These are phyloP conservation scores for Escovopsis sp. DNA, from an alignment of 2,329 filamentous ascomycete species.

Conservation along the genomic window DNA sequence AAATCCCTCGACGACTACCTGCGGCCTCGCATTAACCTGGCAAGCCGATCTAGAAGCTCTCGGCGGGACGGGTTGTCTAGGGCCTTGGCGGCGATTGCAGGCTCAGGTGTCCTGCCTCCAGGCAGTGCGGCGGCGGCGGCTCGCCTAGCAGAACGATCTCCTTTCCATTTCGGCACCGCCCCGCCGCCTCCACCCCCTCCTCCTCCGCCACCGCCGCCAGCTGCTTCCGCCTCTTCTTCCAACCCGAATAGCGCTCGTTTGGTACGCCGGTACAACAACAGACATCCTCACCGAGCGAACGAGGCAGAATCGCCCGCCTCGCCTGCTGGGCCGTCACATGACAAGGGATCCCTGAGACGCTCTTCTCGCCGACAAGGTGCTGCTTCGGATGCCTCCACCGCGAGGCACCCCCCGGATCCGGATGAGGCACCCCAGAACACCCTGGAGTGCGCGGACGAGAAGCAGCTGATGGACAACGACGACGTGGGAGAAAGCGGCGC, in stretches of 20 bases:
- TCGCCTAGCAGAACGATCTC: slow-evolving; percentile 31
- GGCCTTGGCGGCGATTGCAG: slow-evolving; percentile 63
- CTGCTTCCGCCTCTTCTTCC: slow-evolving; percentile 13
- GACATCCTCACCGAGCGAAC: slow-evolving; percentile 26
- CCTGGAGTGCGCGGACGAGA: slow-evolving; percentile 87
- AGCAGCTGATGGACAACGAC: slow-evolving; percentile 55
- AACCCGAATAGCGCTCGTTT: slow-evolving; percentile 30
- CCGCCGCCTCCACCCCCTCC: slow-evolving; percentile 15
- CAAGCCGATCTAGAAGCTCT: slow-evolving; percentile 50
- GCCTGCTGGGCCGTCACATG: slow-evolving; percentile 33
- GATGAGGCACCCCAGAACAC: slow-evolving; percentile 51
- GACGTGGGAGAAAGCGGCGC: slow-evolving; percentile 48
- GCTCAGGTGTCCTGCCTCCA: slow-evolving; percentile 48
- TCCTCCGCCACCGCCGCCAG: slow-evolving; percentile 18
- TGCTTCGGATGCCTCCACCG: slow-evolving; percentile 35
- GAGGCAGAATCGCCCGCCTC: slow-evolving; percentile 29
- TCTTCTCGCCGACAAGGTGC: slow-evolving; percentile 46
- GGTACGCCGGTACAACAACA: slow-evolving; percentile 31
- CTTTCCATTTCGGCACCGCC: slow-evolving; percentile 21
- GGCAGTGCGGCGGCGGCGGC: slow-evolving; percentile 31
- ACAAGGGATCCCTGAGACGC: slow-evolving; percentile 45
- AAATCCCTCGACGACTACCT: slow-evolving; percentile 94
- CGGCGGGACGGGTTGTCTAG: slow-evolving; percentile 52
- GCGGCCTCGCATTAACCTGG: slow-evolving; percentile 70
- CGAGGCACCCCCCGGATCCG: slow-evolving; percentile 37